phyloP scores from a whole-genome alignment of 1,284 basidiomycete genomes.

The Ceratobasidium sp. region DNA sequence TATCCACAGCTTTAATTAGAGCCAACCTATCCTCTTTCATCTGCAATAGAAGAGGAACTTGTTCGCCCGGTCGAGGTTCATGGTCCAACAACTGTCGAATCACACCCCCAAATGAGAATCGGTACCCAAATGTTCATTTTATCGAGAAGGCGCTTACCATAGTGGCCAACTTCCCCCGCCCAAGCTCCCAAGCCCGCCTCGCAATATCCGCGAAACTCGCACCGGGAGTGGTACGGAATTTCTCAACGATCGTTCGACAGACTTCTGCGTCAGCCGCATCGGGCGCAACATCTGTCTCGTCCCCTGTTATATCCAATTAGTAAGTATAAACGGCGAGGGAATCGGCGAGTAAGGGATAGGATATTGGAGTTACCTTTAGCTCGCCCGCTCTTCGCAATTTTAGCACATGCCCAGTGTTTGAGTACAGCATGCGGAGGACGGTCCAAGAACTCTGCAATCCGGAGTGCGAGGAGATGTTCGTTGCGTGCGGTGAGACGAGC shows the following conservation, averaged over 20 bases:
- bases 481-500: slow-evolving; percentile 88
- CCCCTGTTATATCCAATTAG: slow-evolving; percentile 53
- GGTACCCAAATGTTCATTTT: background rate
- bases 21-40: slow-evolving; percentile 97
- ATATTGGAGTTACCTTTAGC: slow-evolving; percentile 34
- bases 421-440: slow-evolving; percentile 90
- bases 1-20: slow-evolving; percentile 90
- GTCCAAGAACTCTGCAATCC: slow-evolving; percentile 88
- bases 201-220: slow-evolving; percentile 98
- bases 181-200: slow-evolving; percentile 92
- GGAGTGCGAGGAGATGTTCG: slow-evolving; percentile 90
- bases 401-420: slow-evolving; percentile 96
- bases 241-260: slow-evolving; percentile 86
- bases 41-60: slow-evolving; percentile 90
- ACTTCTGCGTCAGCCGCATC: slow-evolving; percentile 79
- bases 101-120: background rate
- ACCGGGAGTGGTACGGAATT: slow-evolving; percentile 75
- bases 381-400: slow-evolving; percentile 68
- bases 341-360: slow-evolving; percentile 33
- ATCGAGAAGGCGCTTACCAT: slow-evolving; percentile 67
- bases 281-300: slow-evolving; percentile 64
- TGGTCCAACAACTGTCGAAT: slow-evolving; percentile 84
- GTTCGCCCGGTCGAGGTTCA: slow-evolving; percentile 90
- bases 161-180: slow-evolving; percentile 87
- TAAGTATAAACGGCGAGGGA: background rate